phyloP scores from a whole-genome alignment of 2,329 filamentous ascomycete species.

The Aspergillus persii region DNA sequence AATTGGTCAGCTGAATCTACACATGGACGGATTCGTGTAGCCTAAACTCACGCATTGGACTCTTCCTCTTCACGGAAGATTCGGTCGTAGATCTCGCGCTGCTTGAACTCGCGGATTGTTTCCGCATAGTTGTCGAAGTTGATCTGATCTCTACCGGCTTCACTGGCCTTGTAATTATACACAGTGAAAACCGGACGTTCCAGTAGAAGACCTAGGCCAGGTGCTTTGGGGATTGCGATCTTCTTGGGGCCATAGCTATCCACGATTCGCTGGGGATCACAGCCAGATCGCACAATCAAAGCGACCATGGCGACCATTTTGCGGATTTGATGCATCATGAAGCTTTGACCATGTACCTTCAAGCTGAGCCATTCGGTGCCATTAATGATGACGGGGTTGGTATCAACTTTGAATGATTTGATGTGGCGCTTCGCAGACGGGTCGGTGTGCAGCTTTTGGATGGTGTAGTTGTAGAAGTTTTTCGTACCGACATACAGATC shows the following conservation, averaged over 20 bases:
- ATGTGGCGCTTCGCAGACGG: conserved; percentile 86
- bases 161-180: conserved; percentile 73
- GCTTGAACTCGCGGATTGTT: conserved; percentile 84
- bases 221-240: conserved; percentile 91
- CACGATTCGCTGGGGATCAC: conserved; percentile 66
- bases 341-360: conserved; percentile 95
- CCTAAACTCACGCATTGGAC: conserved; percentile 70
- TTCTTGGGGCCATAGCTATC: conserved; percentile 70
- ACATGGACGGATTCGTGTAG: background rate
- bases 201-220: conserved; percentile 79
- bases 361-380: conserved; percentile 94
- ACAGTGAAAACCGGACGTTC: conserved; percentile 88
- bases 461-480: conserved; percentile 97
- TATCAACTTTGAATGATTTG: conserved; percentile 81
- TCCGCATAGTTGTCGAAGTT: conserved; percentile 76
- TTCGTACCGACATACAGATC: conserved; percentile 75
- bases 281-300: conserved; percentile 79
- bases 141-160: conserved; percentile 61
- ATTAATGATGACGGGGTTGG: conserved; percentile 75
- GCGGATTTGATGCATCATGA: conserved; percentile 99
- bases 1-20: conserved; percentile 1
- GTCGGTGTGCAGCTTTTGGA: conserved; percentile 79
- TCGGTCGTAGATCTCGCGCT: conserved; percentile 83
- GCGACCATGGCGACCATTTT: conserved; percentile 97
- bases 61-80: conserved; percentile 89